A percentile compares a stretch with the other conserved stretches of the same genome.
phyloP scores from a whole-genome alignment of 805 yeast species.

The Candida suzukii region DNA sequence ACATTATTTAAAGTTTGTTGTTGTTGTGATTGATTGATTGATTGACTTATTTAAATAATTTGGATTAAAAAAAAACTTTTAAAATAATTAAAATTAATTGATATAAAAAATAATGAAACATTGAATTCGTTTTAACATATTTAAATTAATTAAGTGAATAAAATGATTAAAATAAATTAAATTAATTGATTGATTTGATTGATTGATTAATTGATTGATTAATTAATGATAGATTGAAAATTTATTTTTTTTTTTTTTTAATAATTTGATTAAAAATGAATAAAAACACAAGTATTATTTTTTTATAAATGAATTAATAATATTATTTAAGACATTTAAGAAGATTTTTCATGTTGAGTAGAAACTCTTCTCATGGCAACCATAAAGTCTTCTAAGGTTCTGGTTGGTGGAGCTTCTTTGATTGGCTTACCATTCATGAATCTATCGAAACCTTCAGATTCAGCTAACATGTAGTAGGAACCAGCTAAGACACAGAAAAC shows the following conservation, averaged over 20 bases:
- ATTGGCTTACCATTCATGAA: conserved; percentile 75
- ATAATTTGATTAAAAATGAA: background rate
- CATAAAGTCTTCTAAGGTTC: conserved; percentile 79
- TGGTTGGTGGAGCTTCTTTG: conserved; percentile 49
- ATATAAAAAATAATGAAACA: no score
- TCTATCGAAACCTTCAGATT: conserved; percentile 72
- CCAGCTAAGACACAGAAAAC: conserved; percentile 95
- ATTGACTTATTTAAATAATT: background rate
- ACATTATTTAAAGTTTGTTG: background rate
- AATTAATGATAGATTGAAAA: background rate
- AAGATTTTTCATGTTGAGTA: conserved; percentile 79
- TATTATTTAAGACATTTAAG: conserved; percentile 29
- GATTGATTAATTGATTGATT: conserved; percentile 1
- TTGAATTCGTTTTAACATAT: no score
- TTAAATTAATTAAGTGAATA: no score
- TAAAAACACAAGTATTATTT: background rate
- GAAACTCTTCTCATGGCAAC: conserved; percentile 85
- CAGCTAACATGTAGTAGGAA: conserved; percentile 90
- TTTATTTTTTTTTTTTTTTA: no score
- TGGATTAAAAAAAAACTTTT: background rate
- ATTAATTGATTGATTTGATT: background rate
- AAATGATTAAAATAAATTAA: background rate
- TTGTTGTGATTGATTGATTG: background rate
- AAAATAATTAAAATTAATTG: no score
- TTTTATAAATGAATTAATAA: background rate